Evolutionary conservation across 2,329 filamentous ascomycete species (phyloP).

Genomic region (Acephala macrosclerotiorum): DNA sequence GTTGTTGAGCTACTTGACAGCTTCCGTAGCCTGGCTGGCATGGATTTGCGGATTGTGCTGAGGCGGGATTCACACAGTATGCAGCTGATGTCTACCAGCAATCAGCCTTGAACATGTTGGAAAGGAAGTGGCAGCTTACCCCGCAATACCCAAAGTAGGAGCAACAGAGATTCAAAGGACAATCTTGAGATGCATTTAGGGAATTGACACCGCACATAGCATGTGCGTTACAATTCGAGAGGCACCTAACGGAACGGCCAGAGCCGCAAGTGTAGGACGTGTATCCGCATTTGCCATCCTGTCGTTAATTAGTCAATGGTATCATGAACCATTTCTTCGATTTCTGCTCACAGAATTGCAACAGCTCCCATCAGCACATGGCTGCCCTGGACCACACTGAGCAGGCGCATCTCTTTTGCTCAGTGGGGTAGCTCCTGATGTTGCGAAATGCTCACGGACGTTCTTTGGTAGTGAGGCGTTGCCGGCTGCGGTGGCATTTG

Average conservation of each 20-base stretch:
- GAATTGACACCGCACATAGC: slow-evolving; percentile 45
- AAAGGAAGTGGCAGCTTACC: slow-evolving; percentile 20
- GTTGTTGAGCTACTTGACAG: slow-evolving; percentile 39
- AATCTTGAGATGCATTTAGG: slow-evolving; percentile 37
- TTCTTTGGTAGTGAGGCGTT: slow-evolving; percentile 21
- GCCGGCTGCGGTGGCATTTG: slow-evolving; percentile 30
- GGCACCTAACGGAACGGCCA: neutral
- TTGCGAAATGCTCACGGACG: neutral
- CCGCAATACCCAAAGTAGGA: slow-evolving; percentile 34
- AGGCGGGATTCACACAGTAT: slow-evolving; percentile 19
- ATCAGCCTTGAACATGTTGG: neutral
- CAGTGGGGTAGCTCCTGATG: neutral
- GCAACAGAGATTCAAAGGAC: slow-evolving; percentile 37
- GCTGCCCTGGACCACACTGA: slow-evolving; percentile 26
- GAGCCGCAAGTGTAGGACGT: slow-evolving; percentile 19
- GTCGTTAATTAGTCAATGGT: slow-evolving; percentile 10
- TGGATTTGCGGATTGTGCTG: slow-evolving; percentile 12
- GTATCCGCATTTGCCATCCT: slow-evolving; percentile 37
- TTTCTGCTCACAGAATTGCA: slow-evolving; percentile 32
- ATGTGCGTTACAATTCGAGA: slow-evolving; percentile 32
- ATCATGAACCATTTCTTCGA: neutral
- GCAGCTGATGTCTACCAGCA: slow-evolving; percentile 20
- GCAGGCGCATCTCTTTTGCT: slow-evolving; percentile 3
- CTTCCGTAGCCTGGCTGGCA: slow-evolving; percentile 48
- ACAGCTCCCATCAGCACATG: slow-evolving; percentile 35